A percentile compares a stretch with the other conserved stretches of the same genome.
Evolutionary conservation across 2,329 filamentous ascomycete species (phyloP).

Genomic region (Aspergillus bombycis): DNA sequence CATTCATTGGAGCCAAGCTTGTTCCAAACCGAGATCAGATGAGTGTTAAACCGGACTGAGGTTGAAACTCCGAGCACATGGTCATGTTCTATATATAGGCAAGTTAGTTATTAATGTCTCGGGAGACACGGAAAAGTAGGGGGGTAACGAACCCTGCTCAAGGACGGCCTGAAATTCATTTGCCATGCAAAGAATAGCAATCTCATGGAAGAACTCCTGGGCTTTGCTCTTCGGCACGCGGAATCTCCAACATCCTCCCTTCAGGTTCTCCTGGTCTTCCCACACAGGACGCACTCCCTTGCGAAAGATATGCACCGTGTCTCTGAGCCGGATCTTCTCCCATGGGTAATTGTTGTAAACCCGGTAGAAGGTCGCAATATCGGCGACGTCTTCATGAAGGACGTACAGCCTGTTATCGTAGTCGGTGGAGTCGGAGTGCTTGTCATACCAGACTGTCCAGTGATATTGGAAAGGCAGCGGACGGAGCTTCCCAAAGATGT

Average conservation of each 20-base stretch:
- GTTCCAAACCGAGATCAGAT: constrained; percentile 92
- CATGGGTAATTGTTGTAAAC: constrained; percentile 82
- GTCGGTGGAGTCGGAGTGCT: constrained; percentile 34
- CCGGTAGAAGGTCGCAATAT: constrained; percentile 67
- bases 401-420: constrained; percentile 41
- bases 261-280: constrained; percentile 84
- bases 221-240: constrained; percentile 75
- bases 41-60: constrained; percentile 84
- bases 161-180: constrained; percentile 62
- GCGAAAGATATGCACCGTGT: constrained; percentile 80
- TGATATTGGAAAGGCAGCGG: constrained; percentile 52
- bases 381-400: constrained; percentile 45
- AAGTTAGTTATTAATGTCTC: neutral
- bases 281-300: constrained; percentile 75
- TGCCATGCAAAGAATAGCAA: constrained; percentile 39
- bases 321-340: constrained; percentile 73
- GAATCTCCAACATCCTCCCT: constrained; percentile 91
- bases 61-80: constrained; percentile 85
- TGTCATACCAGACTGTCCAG: constrained; percentile 54
- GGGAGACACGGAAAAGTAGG: neutral
- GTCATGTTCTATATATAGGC: constrained; percentile 65
- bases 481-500: constrained; percentile 49
- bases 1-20: constrained; percentile 79
- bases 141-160: constrained; percentile 61
- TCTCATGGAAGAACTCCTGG: constrained; percentile 52